Conservation (phyloP, 495 filamentous ascomycete genomes). For the Friedmanniomyces simplex region DNA sequence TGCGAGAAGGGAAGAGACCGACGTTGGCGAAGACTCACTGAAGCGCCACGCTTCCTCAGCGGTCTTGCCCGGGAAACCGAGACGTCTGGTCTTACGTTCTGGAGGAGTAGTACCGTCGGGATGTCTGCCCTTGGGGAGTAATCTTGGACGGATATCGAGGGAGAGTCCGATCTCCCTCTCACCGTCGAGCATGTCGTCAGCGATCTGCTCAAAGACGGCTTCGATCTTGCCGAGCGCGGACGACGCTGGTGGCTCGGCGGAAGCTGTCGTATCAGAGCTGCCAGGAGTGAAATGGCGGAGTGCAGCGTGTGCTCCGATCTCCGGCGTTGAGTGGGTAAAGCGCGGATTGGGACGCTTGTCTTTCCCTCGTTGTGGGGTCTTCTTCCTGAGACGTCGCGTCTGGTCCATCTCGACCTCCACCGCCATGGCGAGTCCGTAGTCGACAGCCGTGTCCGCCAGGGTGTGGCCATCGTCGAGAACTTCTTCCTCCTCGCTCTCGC, state of each 20-base stretch:
- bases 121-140: background rate
- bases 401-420: background rate
- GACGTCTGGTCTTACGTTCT: conserved; percentile 7
- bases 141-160: conserved; percentile 23
- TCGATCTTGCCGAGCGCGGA: conserved; percentile 28
- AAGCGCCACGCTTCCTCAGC: conserved; percentile 56
- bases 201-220: conserved; percentile 40
- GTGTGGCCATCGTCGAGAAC: background rate
- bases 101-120: background rate
- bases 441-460: background rate
- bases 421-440: background rate
- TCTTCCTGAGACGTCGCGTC: background rate
- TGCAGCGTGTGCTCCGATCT: too few species aligned
- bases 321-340: too few species aligned
- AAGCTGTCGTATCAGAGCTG: too few species aligned
- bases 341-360: background rate
- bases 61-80: conserved; percentile 50
- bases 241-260: background rate
- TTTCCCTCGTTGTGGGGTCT: background rate
- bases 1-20: background rate
- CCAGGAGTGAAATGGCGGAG: too few species aligned
- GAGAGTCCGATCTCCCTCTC: conserved; percentile 40
- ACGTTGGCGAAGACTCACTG: conserved; percentile 34
- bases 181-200: conserved; percentile 38
- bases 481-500: background rate